These are phyloP conservation scores for Calamus simplicifolius DNA, from an alignment of 176 grass and related monocot species.

Conservation along the genomic window DNA sequence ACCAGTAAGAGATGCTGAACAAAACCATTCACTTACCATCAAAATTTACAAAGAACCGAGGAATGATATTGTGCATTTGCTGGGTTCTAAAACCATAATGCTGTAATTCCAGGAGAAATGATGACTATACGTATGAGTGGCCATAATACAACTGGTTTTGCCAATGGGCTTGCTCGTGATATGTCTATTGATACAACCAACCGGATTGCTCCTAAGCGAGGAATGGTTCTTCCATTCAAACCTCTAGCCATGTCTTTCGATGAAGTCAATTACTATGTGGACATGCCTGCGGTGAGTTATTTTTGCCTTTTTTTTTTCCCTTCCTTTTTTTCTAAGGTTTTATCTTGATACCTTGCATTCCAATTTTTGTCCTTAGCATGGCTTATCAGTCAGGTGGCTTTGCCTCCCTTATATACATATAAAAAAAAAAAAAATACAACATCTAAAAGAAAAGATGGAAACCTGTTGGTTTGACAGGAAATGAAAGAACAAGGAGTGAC, in stretches of 20 bases:
- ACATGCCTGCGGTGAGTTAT: constrained; percentile 84
- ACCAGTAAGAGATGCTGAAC: constrained; percentile 31
- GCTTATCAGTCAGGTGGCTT: no score
- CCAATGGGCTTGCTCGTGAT: constrained; percentile 42
- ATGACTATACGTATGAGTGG: constrained; percentile 35
- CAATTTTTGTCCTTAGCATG: no score
- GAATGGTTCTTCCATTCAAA: constrained; percentile 95
- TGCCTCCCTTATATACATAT: no score
- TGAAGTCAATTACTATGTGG: constrained; percentile 86
- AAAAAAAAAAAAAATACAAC: background rate
- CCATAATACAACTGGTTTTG: constrained; percentile 36
- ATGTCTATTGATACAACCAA: constrained; percentile 45
- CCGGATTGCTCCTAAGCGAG: constrained; percentile 59
- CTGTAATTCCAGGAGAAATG: constrained; percentile 60
- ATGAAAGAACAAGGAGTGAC: constrained; percentile 95
- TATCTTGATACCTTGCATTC: background rate
- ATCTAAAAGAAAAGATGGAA: background rate
- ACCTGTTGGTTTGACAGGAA: constrained; percentile 41
- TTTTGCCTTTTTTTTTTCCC: constrained; percentile 14
- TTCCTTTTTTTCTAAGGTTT: constrained; percentile 13
- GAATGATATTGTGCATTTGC: no score
- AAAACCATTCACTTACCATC: constrained; percentile 5
- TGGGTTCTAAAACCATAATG: constrained; percentile 3
- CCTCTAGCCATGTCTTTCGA: constrained; percentile 94
- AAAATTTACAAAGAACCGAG: background rate